Percentiles rank a stretch among this genome's conserved stretches.
Evolutionary conservation across 2,329 filamentous ascomycete genomes (phyloP).

Genomic region (Fusarium sp.): DNA sequence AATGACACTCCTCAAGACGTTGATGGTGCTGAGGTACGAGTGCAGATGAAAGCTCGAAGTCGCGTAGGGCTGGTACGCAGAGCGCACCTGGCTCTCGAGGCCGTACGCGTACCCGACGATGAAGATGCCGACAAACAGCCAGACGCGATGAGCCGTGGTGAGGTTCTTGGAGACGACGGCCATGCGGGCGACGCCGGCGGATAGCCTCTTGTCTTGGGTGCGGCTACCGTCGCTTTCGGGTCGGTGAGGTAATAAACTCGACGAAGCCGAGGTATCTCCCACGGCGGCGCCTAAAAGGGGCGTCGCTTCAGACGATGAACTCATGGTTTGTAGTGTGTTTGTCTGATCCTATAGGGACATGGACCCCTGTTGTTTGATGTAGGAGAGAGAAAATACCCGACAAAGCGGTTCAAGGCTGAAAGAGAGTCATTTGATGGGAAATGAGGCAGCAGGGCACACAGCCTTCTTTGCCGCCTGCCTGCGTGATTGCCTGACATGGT

Average conservation of each 20-base stretch:
- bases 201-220: conserved; percentile 21
- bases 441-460: background rate
- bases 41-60: conserved; percentile 64
- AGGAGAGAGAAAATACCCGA: background rate
- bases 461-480: background rate
- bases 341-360: background rate
- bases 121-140: conserved; percentile 68
- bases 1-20: conserved; percentile 68
- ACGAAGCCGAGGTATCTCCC: background rate
- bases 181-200: conserved; percentile 63
- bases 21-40: conserved; percentile 69
- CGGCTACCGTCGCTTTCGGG: background rate
- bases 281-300: conserved; percentile 21
- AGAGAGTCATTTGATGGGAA: conserved; percentile 13
- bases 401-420: background rate
- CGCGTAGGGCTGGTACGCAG: conserved; percentile 66
- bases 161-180: conserved; percentile 62
- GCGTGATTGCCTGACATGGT: conserved; percentile 11
- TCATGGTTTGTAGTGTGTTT: background rate
- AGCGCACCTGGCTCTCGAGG: conserved; percentile 64
- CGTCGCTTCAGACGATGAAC: conserved; percentile 24
- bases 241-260: conserved; percentile 20
- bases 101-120: conserved; percentile 71
- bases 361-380: background rate
- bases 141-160: conserved; percentile 58